Conservation (phyloP, 495 filamentous ascomycete genomes). For the Penicillium cinerascens region DNA sequence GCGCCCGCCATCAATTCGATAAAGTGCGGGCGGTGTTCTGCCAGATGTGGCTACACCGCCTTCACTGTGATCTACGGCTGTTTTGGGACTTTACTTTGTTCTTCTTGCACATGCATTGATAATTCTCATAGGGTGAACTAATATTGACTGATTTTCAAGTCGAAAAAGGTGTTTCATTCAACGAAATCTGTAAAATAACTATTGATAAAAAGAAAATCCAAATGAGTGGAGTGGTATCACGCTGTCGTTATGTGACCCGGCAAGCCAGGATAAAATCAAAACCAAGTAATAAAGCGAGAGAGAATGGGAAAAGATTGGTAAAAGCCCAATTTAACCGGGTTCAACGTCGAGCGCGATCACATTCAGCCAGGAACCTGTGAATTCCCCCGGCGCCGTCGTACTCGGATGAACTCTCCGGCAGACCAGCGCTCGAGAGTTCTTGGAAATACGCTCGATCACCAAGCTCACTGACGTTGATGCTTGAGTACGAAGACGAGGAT, state of each 20-base stretch:
- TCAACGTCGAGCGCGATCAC: slow-evolving; percentile 56
- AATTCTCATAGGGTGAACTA: not conserved
- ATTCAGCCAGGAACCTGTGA: slow-evolving; percentile 81
- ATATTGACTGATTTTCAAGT: too few species aligned
- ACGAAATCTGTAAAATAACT: not conserved
- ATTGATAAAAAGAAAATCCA: slow-evolving; percentile 4
- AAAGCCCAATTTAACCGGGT: not conserved
- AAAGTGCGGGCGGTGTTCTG: slow-evolving; percentile 5
- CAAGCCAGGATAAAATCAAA: slow-evolving; percentile 7
- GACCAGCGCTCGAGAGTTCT: slow-evolving; percentile 29
- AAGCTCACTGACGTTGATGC: slow-evolving; percentile 51
- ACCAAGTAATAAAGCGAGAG: slow-evolving; percentile 2
- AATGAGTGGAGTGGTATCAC: slow-evolving; percentile 30
- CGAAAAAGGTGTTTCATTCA: not conserved
- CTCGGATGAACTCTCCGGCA: slow-evolving; percentile 46
- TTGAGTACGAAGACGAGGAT: slow-evolving; percentile 50
- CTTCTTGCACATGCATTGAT: not conserved
- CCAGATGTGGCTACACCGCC: slow-evolving; percentile 17
- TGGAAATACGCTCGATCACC: slow-evolving; percentile 43
- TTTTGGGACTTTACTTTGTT: not conserved
- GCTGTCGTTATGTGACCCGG: slow-evolving; percentile 15
- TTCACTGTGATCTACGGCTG: slow-evolving; percentile 1
- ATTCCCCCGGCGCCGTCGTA: slow-evolving; percentile 85
- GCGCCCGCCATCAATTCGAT: slow-evolving; percentile 12
- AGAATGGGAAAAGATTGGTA: slow-evolving; percentile 1